These are phyloP conservation scores for Pichia rugopelliculosa DNA, from an alignment of 805 yeast genomes.

Conservation along the genomic window DNA sequence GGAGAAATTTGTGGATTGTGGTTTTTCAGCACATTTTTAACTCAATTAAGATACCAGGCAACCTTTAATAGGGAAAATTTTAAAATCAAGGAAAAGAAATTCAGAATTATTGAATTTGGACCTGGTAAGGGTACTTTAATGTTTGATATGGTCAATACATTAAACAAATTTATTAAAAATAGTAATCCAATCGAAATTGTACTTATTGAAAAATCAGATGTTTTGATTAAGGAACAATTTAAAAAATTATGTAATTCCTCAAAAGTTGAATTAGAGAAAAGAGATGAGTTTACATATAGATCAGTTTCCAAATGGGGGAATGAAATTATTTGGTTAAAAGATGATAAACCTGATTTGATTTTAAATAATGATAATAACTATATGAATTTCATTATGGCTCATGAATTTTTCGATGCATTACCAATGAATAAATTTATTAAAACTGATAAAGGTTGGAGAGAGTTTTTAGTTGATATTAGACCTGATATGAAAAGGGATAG, in stretches of 20 bases:
- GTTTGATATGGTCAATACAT: conserved; percentile 49
- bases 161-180: conserved; percentile 33
- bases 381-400: conserved; percentile 66
- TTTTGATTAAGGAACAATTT: conserved; percentile 52
- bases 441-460: conserved; percentile 71
- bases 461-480: conserved; percentile 56
- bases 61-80: conserved; percentile 15
- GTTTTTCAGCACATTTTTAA: conserved; percentile 50
- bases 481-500: conserved; percentile 9
- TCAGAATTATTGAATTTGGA: conserved; percentile 68
- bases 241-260: conserved; percentile 36
- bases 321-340: conserved; percentile 44
- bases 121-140: conserved; percentile 81
- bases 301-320: conserved; percentile 46
- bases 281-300: conserved; percentile 29
- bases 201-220: conserved; percentile 66
- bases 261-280: conserved; percentile 11
- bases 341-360: conserved; percentile 44
- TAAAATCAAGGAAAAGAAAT: conserved; percentile 21
- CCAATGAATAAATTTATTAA: conserved; percentile 66
- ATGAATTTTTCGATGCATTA: conserved; percentile 82
- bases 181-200: conserved; percentile 38
- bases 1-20: conserved; percentile 82
- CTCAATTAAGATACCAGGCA: conserved; percentile 43
- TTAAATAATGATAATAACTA: conserved; percentile 15